Percentiles rank a stretch among this genome's conserved stretches.
Evolutionary conservation across 805 yeast genomes (phyloP).

Genomic region (Pichia nakasei): DNA sequence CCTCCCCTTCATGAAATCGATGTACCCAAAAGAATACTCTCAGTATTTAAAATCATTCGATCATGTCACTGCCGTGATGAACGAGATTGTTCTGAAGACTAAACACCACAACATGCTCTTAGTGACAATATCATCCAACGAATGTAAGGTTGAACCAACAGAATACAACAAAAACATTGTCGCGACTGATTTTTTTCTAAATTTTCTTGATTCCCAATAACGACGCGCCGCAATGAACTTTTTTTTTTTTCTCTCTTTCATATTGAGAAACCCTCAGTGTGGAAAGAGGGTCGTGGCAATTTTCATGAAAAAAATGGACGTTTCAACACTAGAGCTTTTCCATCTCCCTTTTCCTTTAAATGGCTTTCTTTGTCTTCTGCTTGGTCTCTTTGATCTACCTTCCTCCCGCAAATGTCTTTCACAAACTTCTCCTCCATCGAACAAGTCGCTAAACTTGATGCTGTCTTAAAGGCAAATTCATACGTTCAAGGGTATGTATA

Average conservation of each 20-base stretch:
- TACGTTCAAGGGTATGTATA: conserved; percentile 89
- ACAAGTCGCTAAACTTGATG: conserved; percentile 67
- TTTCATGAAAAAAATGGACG: too few relatives aligned
- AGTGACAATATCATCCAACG: not conserved
- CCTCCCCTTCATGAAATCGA: conserved; percentile 1
- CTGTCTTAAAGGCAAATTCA: conserved; percentile 83
- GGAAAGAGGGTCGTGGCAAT: too few relatives aligned
- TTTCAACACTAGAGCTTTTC: too few relatives aligned
- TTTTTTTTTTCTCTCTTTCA: not conserved
- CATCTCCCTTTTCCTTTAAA: conserved; percentile 46
- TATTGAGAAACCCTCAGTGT: too few relatives aligned
- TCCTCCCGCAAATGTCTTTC: conserved; percentile 48
- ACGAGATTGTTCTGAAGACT: not conserved
- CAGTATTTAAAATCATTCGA: conserved; percentile 1
- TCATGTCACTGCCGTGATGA: not conserved
- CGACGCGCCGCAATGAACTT: too few relatives aligned
- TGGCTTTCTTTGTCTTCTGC: conserved; percentile 39
- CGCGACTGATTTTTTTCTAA: not conserved
- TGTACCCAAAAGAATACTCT: conserved; percentile 6
- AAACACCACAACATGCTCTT: not conserved
- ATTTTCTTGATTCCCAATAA: not conserved
- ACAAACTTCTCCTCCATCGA: conserved; percentile 59
- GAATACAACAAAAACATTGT: not conserved
- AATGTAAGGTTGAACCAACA: not conserved
- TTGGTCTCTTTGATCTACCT: not conserved